Base-by-base conservation (phyloP, 306 rosid genomes). In the Spatholobus suberectus region DNA sequence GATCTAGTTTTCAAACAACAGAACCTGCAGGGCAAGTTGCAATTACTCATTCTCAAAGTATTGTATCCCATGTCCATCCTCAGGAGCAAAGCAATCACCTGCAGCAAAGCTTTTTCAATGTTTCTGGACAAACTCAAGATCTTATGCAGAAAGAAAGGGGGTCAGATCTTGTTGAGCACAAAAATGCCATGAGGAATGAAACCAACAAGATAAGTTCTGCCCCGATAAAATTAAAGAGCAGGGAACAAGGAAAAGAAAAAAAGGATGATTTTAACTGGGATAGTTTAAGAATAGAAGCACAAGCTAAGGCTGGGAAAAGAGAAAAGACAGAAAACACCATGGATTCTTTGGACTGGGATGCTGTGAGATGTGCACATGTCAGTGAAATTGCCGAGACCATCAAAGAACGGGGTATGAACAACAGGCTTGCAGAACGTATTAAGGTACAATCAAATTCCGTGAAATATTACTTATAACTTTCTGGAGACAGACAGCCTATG, bases 331-430 rank as follows among this genome's bases (percentile, higher is more conserved):
- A 76, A 77, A 77, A 87, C 80, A 90, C 97, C 73, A 84, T 92
- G 97, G 97, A 96, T 89, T 91, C 98, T 34, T 76, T 96, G 82
- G 98, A 96, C 77, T 96, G 99, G 99, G 99, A 94, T 21, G 99
- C 99, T 29, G 85, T 96, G 83, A 90, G 98, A 90, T 75, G 91
- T 81, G 97, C 97, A 78, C 87, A 90, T 81, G 98, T 92, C 70
- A 62, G 49, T 38, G 97, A 88, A 52, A 90, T 96, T 81, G 94
- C 99, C 37, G 24, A 91, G 8, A 76, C 90, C 81, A 96, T 96
- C 83, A 96, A 89, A 86, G 99, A 96, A 82, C 90, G 99, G 14
- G 99, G 99, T 63, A 96, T 96, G 99, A 96, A 96, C 84, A 92
- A 96, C 86, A 90, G 88, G 88, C 98, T 96, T 70, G 99, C 98